These are phyloP conservation scores for Phytophthora fragariaefolia DNA, from an alignment of 352 stramenopile genomes.

Conservation along the genomic window DNA sequence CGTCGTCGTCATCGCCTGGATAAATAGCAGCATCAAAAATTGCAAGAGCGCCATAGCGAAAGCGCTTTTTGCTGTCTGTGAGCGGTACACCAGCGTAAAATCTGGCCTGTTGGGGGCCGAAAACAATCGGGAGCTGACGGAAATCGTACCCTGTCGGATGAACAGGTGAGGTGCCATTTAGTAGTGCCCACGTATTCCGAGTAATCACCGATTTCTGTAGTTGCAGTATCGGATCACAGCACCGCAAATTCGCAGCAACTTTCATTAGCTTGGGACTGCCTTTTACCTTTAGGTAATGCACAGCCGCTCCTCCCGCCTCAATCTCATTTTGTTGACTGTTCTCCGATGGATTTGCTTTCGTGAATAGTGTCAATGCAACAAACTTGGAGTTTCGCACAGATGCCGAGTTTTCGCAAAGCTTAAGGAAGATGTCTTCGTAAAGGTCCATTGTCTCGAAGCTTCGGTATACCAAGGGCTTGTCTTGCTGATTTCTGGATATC, in stretches of 20 bases:
- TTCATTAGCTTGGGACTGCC: constrained; percentile 59
- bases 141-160: constrained; percentile 55
- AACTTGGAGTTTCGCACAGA: constrained; percentile 54
- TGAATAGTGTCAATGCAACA: constrained; percentile 67
- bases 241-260: constrained; percentile 63
- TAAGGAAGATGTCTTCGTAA: constrained; percentile 65
- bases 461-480: constrained; percentile 37
- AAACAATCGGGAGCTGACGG: constrained; percentile 65
- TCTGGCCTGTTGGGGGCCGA: constrained; percentile 66
- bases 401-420: constrained; percentile 59
- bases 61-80: constrained; percentile 45
- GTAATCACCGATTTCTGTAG: constrained; percentile 53
- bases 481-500: background rate
- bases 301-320: constrained; percentile 21
- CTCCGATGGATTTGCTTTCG: constrained; percentile 10
- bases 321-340: constrained; percentile 16
- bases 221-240: constrained; percentile 70
- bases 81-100: constrained; percentile 81
- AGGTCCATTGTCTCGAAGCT: constrained; percentile 38
- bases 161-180: constrained; percentile 29
- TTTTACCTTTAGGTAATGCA: constrained; percentile 60
- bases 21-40: constrained; percentile 65
- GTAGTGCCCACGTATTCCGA: constrained; percentile 48
- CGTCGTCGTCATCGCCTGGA: constrained; percentile 43
- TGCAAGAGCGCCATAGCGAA: constrained; percentile 62